These are phyloP conservation scores for Dissophora ornata DNA, from an alignment of 192 early-diverging fungal species.

Conservation along the genomic window DNA sequence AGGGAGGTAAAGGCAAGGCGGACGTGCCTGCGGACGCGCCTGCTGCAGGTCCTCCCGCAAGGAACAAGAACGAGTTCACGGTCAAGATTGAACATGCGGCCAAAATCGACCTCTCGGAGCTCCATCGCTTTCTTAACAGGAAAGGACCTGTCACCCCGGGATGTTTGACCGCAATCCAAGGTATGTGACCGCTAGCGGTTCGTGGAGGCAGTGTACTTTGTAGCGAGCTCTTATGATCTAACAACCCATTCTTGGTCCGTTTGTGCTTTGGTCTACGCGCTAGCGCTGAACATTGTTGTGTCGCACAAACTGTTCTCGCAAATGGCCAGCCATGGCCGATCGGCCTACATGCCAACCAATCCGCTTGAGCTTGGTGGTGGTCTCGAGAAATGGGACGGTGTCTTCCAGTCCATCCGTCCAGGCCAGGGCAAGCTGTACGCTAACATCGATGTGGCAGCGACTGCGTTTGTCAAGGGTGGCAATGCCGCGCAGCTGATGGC, in stretches of 20 bases:
- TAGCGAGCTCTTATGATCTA: no score
- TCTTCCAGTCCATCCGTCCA: conserved; percentile 83
- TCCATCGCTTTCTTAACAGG: conserved; percentile 22
- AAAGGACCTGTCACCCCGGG: conserved; percentile 29
- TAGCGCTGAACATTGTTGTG: conserved; percentile 53
- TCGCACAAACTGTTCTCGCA: conserved; percentile 43
- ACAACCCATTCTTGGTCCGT: no score
- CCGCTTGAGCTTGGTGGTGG: conserved; percentile 66
- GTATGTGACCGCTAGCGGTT: no score
- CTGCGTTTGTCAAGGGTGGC: conserved; percentile 66
- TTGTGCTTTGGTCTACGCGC: no score
- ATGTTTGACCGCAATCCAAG: conserved; percentile 43
- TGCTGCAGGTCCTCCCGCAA: background rate
- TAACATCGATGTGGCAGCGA: conserved; percentile 67
- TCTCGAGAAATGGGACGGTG: conserved; percentile 86
- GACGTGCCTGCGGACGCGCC: background rate
- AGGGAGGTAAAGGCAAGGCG: background rate
- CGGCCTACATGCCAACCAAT: conserved; percentile 20
- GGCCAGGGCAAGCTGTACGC: conserved; percentile 66
- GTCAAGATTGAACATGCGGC: conserved; percentile 19
- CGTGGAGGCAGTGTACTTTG: no score
- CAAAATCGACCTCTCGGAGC: conserved; percentile 33
- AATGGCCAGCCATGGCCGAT: conserved; percentile 44
- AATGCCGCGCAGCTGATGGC: conserved; percentile 69
- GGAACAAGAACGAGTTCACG: conserved; percentile 37